Evolutionary conservation across 805 yeast genomes (phyloP).

Genomic region (Cyberlindnera americana): DNA sequence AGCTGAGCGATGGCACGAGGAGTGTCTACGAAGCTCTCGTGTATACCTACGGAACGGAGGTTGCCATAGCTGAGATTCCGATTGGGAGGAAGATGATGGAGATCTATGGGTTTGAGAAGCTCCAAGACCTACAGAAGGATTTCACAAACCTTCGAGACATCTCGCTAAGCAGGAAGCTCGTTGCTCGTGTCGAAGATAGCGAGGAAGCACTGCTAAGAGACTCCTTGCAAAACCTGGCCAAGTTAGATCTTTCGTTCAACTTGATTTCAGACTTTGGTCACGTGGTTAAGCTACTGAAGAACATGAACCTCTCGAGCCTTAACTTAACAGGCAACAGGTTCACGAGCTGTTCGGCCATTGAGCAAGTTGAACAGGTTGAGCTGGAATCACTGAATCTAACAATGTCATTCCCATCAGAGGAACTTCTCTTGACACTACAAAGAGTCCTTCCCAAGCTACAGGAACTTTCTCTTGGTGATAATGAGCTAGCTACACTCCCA

Average conservation of each 20-base stretch:
- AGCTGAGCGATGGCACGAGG: slow-evolving; percentile 30
- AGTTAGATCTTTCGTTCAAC: slow-evolving; percentile 61
- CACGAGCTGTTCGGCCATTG: background rate
- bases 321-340: slow-evolving; percentile 56
- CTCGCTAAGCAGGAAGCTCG: slow-evolving; percentile 44
- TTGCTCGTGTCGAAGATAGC: slow-evolving; percentile 25
- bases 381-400: slow-evolving; percentile 26
- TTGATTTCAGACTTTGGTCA: slow-evolving; percentile 41
- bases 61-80: slow-evolving; percentile 31
- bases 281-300: slow-evolving; percentile 35
- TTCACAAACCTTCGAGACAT: slow-evolving; percentile 42
- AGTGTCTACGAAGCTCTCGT: slow-evolving; percentile 48
- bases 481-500: slow-evolving; percentile 16
- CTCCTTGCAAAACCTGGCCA: slow-evolving; percentile 33
- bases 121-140: slow-evolving; percentile 46
- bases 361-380: background rate
- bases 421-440: slow-evolving; percentile 14
- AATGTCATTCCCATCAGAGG: slow-evolving; percentile 14
- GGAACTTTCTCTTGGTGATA: slow-evolving; percentile 28
- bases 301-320: slow-evolving; percentile 37
- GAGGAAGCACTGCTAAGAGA: slow-evolving; percentile 5
- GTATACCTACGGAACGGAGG: slow-evolving; percentile 43
- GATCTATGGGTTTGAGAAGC: slow-evolving; percentile 60
- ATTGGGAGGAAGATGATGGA: slow-evolving; percentile 60
- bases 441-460: slow-evolving; percentile 36